These are phyloP conservation scores for Schwanniomyces pseudopolymorphus DNA, from an alignment of 805 yeast species.

Conservation along the genomic window DNA sequence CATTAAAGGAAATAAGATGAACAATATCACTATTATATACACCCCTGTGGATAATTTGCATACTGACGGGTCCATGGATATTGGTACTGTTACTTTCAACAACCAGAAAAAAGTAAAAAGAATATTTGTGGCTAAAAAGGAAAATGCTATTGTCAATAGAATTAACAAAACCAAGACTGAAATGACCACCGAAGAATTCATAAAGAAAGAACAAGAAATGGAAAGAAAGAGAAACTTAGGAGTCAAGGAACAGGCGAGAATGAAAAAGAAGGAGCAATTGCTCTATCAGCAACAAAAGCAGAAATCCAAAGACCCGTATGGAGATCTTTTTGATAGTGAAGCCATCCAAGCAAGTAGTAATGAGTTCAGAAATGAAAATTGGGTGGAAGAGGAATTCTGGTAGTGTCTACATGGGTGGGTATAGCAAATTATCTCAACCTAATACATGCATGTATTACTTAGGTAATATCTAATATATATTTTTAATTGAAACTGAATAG, in stretches of 20 bases:
- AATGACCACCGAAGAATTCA: constrained; percentile 45
- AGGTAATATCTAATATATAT: not conserved
- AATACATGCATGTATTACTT: constrained; percentile 1
- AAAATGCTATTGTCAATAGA: constrained; percentile 59
- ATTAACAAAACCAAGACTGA: constrained; percentile 66
- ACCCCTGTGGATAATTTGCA: constrained; percentile 74
- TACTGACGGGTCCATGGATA: constrained; percentile 70
- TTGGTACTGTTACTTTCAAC: constrained; percentile 76
- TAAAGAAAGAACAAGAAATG: constrained; percentile 26
- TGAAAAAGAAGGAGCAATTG: constrained; percentile 39
- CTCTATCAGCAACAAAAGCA: constrained; percentile 39
- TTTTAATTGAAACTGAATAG: not conserved
- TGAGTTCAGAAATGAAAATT: constrained; percentile 33
- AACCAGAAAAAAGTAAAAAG: constrained; percentile 54
- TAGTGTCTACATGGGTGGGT: constrained; percentile 5
- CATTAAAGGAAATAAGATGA: constrained; percentile 69
- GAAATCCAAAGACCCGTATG: constrained; percentile 29
- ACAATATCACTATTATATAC: constrained; percentile 63
- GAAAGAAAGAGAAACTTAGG: constrained; percentile 26
- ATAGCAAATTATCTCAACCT: not conserved
- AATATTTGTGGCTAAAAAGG: constrained; percentile 53
- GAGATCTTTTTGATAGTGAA: constrained; percentile 35
- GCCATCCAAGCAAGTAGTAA: constrained; percentile 28
- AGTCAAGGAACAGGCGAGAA: constrained; percentile 18
- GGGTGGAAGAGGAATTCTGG: constrained; percentile 41